phyloP scores from a whole-genome alignment of 108 stramenopile species.

The Cylindrotheca closterium region DNA sequence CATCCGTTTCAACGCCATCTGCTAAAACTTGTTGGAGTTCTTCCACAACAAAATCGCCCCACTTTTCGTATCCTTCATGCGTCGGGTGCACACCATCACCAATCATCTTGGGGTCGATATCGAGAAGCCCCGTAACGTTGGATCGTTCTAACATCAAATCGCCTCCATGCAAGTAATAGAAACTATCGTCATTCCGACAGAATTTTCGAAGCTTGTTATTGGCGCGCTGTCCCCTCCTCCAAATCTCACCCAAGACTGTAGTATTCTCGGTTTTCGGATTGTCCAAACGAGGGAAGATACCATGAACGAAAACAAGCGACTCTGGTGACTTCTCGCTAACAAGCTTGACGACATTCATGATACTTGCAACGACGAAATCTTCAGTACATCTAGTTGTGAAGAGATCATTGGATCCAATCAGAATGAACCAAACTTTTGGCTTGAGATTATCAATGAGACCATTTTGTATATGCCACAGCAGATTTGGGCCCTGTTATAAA shows the following conservation, averaged over 20 bases:
- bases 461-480: conserved; percentile 36
- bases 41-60: conserved; percentile 25
- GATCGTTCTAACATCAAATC: conserved; percentile 6
- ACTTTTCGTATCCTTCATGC: conserved; percentile 21
- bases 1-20: no score
- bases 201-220: conserved; percentile 30
- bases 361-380: conserved; percentile 25
- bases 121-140: conserved; percentile 17
- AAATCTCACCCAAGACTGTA: conserved; percentile 15
- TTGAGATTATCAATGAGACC: conserved; percentile 22
- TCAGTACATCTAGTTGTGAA: conserved; percentile 25
- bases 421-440: conserved; percentile 41
- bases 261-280: conserved; percentile 24
- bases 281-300: conserved; percentile 32
- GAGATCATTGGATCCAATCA: conserved; percentile 30
- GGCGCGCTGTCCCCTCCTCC: conserved; percentile 31
- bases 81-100: conserved; percentile 24
- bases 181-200: conserved; percentile 10
- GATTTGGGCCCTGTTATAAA: conserved; percentile 34
- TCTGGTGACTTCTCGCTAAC: conserved; percentile 24
- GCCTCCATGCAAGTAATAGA: conserved; percentile 23
- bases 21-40: conserved; percentile 8
- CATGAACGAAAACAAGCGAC: conserved; percentile 28
- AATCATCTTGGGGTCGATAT: conserved; percentile 9
- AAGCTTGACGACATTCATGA: conserved; percentile 28